These are phyloP conservation scores for Nemania serpens DNA, from an alignment of 2,329 filamentous ascomycete genomes.

Conservation along the genomic window DNA sequence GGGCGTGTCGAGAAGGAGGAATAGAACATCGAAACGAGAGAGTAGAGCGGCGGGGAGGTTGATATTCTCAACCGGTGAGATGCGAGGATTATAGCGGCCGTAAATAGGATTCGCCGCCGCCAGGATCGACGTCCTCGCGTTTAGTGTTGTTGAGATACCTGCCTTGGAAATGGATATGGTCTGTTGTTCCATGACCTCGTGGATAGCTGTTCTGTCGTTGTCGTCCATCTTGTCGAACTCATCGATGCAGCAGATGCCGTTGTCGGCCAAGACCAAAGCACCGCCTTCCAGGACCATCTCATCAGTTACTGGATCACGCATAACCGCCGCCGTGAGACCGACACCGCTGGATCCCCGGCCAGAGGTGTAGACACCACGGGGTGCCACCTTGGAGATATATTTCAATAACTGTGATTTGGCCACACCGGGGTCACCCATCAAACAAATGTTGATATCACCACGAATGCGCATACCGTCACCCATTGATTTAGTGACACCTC, in stretches of 20 bases:
- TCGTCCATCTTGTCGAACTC: constrained; percentile 93
- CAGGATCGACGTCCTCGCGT: constrained; percentile 93
- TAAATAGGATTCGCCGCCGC: constrained; percentile 97
- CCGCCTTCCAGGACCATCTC: constrained; percentile 85
- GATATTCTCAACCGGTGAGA: constrained; percentile 98
- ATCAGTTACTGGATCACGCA: constrained; percentile 82
- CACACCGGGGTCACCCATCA: constrained; percentile 99
- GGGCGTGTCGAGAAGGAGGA: constrained; percentile 94
- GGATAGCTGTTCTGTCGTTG: constrained; percentile 78
- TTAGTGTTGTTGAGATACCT: constrained; percentile 76
- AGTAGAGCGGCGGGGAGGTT: constrained; percentile 96
- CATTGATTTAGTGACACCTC: constrained; percentile 95
- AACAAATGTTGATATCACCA: constrained; percentile 96
- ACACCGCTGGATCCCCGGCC: constrained; percentile 82
- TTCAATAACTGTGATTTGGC: constrained; percentile 98
- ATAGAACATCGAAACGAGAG: constrained; percentile 95
- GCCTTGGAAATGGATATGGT: constrained; percentile 84
- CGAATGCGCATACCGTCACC: constrained; percentile 98
- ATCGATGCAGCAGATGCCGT: constrained; percentile 85
- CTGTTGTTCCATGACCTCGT: constrained; percentile 89
- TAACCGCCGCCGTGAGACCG: constrained; percentile 80
- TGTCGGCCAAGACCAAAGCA: constrained; percentile 78
- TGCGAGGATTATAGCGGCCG: constrained; percentile 94
- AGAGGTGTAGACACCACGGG: constrained; percentile 84
- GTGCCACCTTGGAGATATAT: constrained; percentile 97